phyloP scores from a whole-genome alignment of 1,284 basidiomycete species.

The Trichosporon sp. region DNA sequence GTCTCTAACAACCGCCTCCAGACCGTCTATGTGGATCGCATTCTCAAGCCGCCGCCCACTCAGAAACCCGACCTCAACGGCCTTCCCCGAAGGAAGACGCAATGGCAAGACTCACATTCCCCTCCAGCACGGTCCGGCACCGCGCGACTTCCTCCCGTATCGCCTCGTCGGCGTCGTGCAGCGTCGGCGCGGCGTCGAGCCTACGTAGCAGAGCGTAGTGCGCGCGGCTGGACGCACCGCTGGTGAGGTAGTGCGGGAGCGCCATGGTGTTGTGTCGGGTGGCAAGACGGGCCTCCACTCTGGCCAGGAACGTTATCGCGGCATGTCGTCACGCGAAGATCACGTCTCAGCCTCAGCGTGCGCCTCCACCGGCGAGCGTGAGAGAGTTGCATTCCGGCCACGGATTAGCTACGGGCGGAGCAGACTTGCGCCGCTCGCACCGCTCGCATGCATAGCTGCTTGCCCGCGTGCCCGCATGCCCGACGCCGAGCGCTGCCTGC shows the following conservation, averaged over 20 bases:
- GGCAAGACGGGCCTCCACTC: not conserved
- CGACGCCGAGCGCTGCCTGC: too few relatives aligned
- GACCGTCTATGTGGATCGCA: too few relatives aligned
- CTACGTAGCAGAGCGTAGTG: conserved; percentile 41
- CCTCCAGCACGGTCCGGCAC: conserved; percentile 17
- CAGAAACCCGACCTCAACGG: too few relatives aligned
- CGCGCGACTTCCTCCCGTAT: conserved; percentile 24
- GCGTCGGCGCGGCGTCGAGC: conserved; percentile 29
- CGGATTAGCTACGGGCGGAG: too few relatives aligned
- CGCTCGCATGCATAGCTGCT: too few relatives aligned
- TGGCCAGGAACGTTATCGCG: not conserved
- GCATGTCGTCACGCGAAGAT: not conserved
- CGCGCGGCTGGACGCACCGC: conserved; percentile 40
- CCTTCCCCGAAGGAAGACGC: too few relatives aligned
- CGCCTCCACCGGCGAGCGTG: too few relatives aligned
- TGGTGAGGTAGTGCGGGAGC: conserved; percentile 41
- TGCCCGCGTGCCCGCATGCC: too few relatives aligned
- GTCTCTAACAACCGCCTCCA: too few relatives aligned
- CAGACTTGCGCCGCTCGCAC: too few relatives aligned
- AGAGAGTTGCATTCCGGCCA: too few relatives aligned
- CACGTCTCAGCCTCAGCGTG: not conserved
- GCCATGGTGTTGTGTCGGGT: conserved; percentile 13
- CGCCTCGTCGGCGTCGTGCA: conserved; percentile 32
- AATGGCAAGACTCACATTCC: conserved; percentile 11
- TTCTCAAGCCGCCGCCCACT: too few relatives aligned